Conservation (phyloP, 2,329 filamentous ascomycete genomes). For the Lachnellula arida region DNA sequence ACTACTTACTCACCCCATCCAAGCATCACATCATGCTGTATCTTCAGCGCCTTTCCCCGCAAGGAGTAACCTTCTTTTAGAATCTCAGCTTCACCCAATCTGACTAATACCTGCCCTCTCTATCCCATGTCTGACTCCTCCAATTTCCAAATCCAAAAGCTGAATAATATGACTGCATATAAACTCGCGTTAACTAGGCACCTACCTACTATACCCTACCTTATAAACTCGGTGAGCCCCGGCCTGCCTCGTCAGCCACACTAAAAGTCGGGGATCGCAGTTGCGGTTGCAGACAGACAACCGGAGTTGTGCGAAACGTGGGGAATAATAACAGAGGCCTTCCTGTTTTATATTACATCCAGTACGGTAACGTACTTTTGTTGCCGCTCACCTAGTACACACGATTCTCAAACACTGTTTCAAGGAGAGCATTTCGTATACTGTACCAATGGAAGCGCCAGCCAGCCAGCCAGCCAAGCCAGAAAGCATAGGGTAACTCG, state of each 20-base stretch:
- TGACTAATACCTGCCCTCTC: too few species aligned
- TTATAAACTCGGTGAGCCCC: too few species aligned
- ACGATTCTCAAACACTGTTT: too few species aligned
- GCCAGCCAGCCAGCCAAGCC: background rate
- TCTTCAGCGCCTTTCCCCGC: background rate
- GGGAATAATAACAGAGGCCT: background rate
- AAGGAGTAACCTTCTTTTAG: background rate
- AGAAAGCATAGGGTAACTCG: background rate
- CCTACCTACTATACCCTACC: too few species aligned
- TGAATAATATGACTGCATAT: too few species aligned
- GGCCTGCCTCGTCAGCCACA: too few species aligned
- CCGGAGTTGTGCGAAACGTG: slow-evolving; percentile 5
- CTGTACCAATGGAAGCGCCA: too few species aligned
- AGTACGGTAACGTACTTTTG: background rate
- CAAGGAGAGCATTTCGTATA: background rate
- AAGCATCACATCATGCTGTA: background rate
- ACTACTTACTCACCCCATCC: background rate
- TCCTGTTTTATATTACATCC: background rate
- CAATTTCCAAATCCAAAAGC: too few species aligned
- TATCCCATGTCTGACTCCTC: too few species aligned
- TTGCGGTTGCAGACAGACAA: background rate
- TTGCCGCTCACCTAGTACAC: too few species aligned
- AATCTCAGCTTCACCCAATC: background rate
- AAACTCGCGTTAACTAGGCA: too few species aligned
- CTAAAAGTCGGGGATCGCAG: background rate